phyloP scores from a whole-genome alignment of 352 stramenopile genomes.

The Phytophthora pistaciae region DNA sequence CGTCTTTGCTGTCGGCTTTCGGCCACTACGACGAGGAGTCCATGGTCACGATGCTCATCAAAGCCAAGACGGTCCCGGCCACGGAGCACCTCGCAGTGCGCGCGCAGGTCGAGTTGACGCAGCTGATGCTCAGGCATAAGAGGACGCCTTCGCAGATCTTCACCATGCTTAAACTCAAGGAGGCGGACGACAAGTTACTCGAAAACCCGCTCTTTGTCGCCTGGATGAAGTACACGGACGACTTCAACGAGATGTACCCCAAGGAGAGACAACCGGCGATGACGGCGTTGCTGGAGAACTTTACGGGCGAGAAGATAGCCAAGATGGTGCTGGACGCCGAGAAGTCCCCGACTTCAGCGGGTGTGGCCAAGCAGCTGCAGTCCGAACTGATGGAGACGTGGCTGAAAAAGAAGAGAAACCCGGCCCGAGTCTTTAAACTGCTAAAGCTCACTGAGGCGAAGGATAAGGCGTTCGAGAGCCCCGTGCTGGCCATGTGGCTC shows the following conservation, averaged over 20 bases:
- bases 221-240: slow-evolving; percentile 24
- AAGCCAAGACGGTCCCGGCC: not conserved
- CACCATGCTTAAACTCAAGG: slow-evolving; percentile 5
- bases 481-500: slow-evolving; percentile 9
- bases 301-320: not conserved
- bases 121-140: not conserved
- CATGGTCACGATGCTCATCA: slow-evolving; percentile 17
- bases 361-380: slow-evolving; percentile 4
- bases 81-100: not conserved
- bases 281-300: slow-evolving; percentile 4
- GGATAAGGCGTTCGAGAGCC: slow-evolving; percentile 4
- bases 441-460: slow-evolving; percentile 3
- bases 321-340: slow-evolving; percentile 14
- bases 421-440: not conserved
- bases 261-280: not conserved
- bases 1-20: slow-evolving; percentile 1
- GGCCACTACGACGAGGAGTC: slow-evolving; percentile 16
- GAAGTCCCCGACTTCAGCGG: not conserved
- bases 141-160: slow-evolving; percentile 5
- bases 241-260: slow-evolving; percentile 4
- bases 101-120: slow-evolving; percentile 1
- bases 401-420: not conserved
- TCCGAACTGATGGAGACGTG: slow-evolving; percentile 4
- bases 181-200: slow-evolving; percentile 12
- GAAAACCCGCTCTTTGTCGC: slow-evolving; percentile 4